Conservation (phyloP, 2,329 filamentous ascomycete genomes). For the Coleophoma crateriformis region DNA sequence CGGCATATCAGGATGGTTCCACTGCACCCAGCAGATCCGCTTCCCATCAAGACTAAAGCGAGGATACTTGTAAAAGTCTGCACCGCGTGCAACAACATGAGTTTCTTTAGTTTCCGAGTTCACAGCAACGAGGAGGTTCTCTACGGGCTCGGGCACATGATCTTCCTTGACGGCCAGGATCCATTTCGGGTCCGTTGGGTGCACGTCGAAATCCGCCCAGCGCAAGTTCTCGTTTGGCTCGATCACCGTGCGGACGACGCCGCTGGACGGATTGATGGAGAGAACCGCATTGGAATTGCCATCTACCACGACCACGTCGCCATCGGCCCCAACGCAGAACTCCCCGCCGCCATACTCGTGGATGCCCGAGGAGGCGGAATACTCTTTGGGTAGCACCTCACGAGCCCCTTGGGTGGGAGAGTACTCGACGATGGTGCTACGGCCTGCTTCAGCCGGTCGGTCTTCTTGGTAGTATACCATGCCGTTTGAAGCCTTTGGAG, state of each 20-base stretch:
- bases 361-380: slow-evolving; percentile 37
- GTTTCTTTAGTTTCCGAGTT: slow-evolving; percentile 27
- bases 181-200: slow-evolving; percentile 30
- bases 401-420: slow-evolving; percentile 20
- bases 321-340: slow-evolving; percentile 32
- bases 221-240: slow-evolving; percentile 23
- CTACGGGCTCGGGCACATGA: slow-evolving; percentile 19
- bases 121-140: slow-evolving; percentile 16
- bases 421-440: slow-evolving; percentile 38
- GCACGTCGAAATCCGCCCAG: slow-evolving; percentile 39
- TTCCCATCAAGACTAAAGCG: slow-evolving; percentile 29
- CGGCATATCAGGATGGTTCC: slow-evolving; percentile 47
- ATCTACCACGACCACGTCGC: slow-evolving; percentile 38
- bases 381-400: slow-evolving; percentile 36
- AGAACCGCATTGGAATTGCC: not conserved
- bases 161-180: slow-evolving; percentile 45
- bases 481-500: slow-evolving; percentile 12
- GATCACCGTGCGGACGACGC: not conserved
- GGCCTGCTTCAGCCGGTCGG: slow-evolving; percentile 29
- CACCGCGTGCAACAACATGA: slow-evolving; percentile 30
- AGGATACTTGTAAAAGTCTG: slow-evolving; percentile 46
- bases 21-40: slow-evolving; percentile 46
- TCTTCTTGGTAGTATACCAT: slow-evolving; percentile 27
- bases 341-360: slow-evolving; percentile 46
- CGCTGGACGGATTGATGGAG: not conserved